Conservation (phyloP, 208 protist genomes). For the Crithidia bombi region DNA sequence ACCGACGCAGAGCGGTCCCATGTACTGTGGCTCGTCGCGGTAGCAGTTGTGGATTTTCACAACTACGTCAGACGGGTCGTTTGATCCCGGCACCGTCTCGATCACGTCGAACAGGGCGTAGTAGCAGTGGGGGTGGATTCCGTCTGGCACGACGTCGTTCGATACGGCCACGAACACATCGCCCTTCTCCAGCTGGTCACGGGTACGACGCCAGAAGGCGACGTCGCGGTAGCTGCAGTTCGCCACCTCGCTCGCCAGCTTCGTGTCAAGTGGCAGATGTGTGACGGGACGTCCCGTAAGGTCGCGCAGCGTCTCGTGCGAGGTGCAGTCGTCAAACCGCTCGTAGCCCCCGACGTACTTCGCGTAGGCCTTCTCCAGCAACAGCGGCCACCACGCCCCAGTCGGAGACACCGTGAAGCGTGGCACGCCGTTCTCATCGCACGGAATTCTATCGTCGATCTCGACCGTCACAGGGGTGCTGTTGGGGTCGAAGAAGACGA, state of each 20-base stretch:
- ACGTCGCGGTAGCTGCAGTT: constrained; percentile 47
- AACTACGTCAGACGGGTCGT: constrained; percentile 58
- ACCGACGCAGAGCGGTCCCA: constrained; percentile 58
- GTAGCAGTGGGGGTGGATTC: constrained; percentile 73
- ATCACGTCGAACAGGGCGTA: constrained; percentile 79
- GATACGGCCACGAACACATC: constrained; percentile 59
- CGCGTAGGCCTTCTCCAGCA: constrained; percentile 92
- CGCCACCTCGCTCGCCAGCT: constrained; percentile 69
- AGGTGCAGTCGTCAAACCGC: constrained; percentile 73
- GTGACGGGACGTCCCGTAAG: constrained; percentile 81
- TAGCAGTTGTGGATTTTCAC: constrained; percentile 85
- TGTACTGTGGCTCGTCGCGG: constrained; percentile 60
- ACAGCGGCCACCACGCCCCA: constrained; percentile 80
- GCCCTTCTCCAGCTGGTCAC: constrained; percentile 58
- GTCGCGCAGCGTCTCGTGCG: constrained; percentile 80
- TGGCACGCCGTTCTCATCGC: constrained; percentile 62
- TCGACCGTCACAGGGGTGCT: constrained; percentile 76
- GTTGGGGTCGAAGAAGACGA: constrained; percentile 78
- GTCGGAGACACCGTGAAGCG: constrained; percentile 68
- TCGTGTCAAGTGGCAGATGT: constrained; percentile 66
- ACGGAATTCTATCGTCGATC: constrained; percentile 75
- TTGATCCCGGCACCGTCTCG: constrained; percentile 41
- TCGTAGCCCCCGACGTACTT: constrained; percentile 87
- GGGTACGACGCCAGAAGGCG: constrained; percentile 65
- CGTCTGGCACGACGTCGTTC: constrained; percentile 52